Percentiles rank a stretch among this genome's conserved stretches.
These are phyloP conservation scores for Trichomonas vaginalis DNA, from an alignment of 208 protist genomes.

Conservation along the genomic window DNA sequence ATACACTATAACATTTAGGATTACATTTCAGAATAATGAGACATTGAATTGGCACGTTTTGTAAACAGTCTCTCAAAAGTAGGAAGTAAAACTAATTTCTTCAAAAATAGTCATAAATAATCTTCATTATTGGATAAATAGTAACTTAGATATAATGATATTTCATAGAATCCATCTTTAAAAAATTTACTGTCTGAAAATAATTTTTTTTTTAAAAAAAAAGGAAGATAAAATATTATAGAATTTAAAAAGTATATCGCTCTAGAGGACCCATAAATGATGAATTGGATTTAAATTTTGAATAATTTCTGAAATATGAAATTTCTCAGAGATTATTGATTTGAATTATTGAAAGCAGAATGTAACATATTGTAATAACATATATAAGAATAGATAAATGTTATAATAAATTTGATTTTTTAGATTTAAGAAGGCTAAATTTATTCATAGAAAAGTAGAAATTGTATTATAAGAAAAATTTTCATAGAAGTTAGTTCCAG, in stretches of 20 bases:
- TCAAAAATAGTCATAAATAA: background rate
- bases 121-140: background rate
- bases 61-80: background rate
- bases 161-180: background rate
- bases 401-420: background rate
- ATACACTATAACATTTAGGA: no score
- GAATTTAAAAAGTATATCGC: background rate
- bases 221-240: background rate
- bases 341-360: background rate
- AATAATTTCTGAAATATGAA: no score
- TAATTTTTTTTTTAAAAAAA: background rate
- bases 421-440: background rate
- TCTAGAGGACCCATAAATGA: background rate
- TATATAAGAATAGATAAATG: background rate
- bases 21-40: background rate
- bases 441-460: no score
- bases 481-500: no score
- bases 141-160: background rate
- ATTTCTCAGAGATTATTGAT: no score
- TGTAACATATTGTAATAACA: background rate
- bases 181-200: background rate
- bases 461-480: no score
- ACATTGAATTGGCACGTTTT: background rate
- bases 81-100: background rate
- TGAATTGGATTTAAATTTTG: no score